Base-by-base conservation (phyloP, 306 rosid species). In the Dicorynia guianensis region DNA sequence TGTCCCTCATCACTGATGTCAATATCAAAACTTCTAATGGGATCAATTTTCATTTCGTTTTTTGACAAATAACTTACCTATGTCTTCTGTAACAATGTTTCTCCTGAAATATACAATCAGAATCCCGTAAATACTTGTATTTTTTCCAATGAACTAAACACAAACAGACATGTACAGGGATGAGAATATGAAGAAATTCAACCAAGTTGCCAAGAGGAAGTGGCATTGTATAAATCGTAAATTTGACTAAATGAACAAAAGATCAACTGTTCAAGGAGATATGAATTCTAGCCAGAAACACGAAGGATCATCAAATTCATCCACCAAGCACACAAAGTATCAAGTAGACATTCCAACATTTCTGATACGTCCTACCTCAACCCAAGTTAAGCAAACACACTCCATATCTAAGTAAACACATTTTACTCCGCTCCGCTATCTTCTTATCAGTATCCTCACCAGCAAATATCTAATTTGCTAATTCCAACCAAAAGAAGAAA, bases 71-170 rank as follows among this genome's bases (percentile, higher is more conserved):
- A 95, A 93, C 91, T 83, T 95, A 85, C 86, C 82, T 10, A 95
- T 77, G 86, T 95, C 98, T 86, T 95, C 98, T 9, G 98, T 95
- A 57, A 89, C 98, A 82, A 92, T 39, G 43, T 95, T 95, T 72
- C 88, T 92, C 97, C 98, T 95, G 93, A 43, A 82, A 80, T 78
- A 70, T 80, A 47, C 7, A 53, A 17, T 39, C 42, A 76, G 72
- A 76, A 77, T 74, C 19, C 13, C 52, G 71, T 74, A 67, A 82
- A 47, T 72, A 69, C 11, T 18, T 8, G 39, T 20, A 25, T 43
- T 10, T 35, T 25, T 57, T 61, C 54, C 30, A 52, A 70, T 40
- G 36, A 17, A 34, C 44, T 12, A 52, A 71, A 67, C 30, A 42
- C 6, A 52, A 43, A 74, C 48, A 55, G 12, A 53, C 47, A 69